These are phyloP conservation scores for Wilhelminamyces savonicus DNA, from an alignment of 805 yeast species.

Conservation along the genomic window DNA sequence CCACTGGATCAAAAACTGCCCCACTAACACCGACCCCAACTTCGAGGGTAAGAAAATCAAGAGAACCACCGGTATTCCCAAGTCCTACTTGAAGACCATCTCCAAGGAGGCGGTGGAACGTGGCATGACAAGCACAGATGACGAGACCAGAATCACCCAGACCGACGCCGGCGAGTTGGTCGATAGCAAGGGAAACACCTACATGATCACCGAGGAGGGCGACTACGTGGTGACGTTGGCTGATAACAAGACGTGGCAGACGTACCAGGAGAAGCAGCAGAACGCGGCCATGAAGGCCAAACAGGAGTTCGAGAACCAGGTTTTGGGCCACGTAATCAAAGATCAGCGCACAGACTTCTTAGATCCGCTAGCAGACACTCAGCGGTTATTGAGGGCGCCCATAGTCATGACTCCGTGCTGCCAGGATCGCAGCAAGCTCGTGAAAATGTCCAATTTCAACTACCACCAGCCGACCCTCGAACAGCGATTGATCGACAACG, in stretches of 20 bases:
- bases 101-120: conserved; percentile 64
- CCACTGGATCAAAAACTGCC: conserved; percentile 96
- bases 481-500: conserved; percentile 61
- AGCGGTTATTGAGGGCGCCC: conserved; percentile 61
- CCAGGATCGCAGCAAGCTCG: conserved; percentile 47
- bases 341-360: conserved; percentile 40
- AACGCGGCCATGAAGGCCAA: conserved; percentile 41
- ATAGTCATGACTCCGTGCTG: conserved; percentile 79
- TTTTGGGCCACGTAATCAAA: conserved; percentile 21
- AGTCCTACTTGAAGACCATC: conserved; percentile 79
- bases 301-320: conserved; percentile 44
- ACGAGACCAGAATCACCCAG: conserved; percentile 23
- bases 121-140: conserved; percentile 34
- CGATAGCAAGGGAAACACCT: conserved; percentile 46
- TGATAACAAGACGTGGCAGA: conserved; percentile 85
- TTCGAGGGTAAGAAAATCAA: conserved; percentile 90
- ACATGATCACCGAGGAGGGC: conserved; percentile 90
- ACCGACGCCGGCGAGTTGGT: conserved; percentile 40
- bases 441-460: conserved; percentile 40
- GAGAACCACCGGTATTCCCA: conserved; percentile 96
- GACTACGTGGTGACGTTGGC: conserved; percentile 95
- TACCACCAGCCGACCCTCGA: conserved; percentile 34
- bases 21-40: conserved; percentile 85
- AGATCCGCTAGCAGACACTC: conserved; percentile 56
- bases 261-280: conserved; percentile 66